Conservation (phyloP, 768 basidiomycete genomes). For the Mycena indigotica region DNA sequence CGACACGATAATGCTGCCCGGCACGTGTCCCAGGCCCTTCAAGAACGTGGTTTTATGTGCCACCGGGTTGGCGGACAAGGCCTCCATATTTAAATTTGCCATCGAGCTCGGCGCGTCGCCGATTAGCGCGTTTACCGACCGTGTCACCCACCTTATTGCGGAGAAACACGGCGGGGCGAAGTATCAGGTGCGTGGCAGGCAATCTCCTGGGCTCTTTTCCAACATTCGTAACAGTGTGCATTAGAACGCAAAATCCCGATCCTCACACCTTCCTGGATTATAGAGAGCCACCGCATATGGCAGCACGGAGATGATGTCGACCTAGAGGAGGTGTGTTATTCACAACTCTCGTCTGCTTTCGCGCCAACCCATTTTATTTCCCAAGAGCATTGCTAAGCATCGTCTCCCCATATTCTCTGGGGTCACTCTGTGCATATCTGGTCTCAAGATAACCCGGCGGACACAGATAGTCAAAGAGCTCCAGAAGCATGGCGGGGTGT, state of each 20-base stretch:
- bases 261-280: slow-evolving; percentile 76
- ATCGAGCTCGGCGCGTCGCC: slow-evolving; percentile 77
- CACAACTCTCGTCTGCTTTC: background rate
- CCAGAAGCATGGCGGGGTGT: slow-evolving; percentile 61
- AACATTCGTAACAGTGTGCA: slow-evolving; percentile 61
- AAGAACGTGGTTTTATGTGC: slow-evolving; percentile 67
- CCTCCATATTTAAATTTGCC: slow-evolving; percentile 72
- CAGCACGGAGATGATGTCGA: slow-evolving; percentile 79
- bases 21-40: slow-evolving; percentile 71
- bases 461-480: slow-evolving; percentile 64
- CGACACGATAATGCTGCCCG: slow-evolving; percentile 39
- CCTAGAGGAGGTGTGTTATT: slow-evolving; percentile 52
- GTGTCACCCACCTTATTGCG: slow-evolving; percentile 87
- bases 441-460: background rate
- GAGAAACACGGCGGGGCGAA: slow-evolving; percentile 81
- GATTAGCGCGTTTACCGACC: slow-evolving; percentile 75
- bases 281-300: slow-evolving; percentile 72
- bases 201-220: background rate
- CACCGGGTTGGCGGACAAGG: slow-evolving; percentile 81
- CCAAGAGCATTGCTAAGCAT: slow-evolving; percentile 59
- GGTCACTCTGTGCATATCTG: slow-evolving; percentile 47
- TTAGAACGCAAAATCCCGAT: slow-evolving; percentile 81
- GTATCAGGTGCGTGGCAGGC: background rate
- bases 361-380: background rate
- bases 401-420: slow-evolving; percentile 77